A percentile compares a stretch with the other conserved stretches of the same genome.
Conservation (phyloP, 331 rosid genomes). For the Quercus phellos region DNA sequence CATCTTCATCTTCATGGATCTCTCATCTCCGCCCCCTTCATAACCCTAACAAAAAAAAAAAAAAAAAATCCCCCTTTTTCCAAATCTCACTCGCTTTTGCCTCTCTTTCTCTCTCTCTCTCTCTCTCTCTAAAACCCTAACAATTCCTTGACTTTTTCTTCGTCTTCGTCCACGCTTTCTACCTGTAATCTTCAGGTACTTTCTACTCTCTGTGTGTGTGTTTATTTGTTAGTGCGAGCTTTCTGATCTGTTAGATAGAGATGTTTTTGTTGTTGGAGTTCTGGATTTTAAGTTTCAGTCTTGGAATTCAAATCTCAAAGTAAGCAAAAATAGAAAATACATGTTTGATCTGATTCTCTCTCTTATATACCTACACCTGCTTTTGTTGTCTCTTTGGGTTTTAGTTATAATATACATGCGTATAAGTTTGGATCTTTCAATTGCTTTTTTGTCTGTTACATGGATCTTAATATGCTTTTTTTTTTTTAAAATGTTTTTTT, state of each 20-base stretch:
- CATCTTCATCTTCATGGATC: not conserved
- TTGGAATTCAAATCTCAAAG: not conserved
- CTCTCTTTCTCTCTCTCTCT: not conserved
- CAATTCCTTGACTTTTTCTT: not conserved
- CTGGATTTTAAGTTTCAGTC: not conserved
- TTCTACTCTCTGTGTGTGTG: not conserved
- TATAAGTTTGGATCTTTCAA: not conserved
- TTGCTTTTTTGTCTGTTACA: not conserved
- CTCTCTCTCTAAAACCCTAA: not conserved
- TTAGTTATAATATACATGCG: no score
- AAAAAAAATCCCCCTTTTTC: not conserved
- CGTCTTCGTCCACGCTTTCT: not conserved
- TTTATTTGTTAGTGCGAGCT: not conserved
- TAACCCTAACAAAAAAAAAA: conserved; percentile 3
- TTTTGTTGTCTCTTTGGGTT: not conserved
- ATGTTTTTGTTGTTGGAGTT: not conserved
- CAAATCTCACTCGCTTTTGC: not conserved
- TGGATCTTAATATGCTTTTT: no score
- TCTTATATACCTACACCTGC: not conserved
- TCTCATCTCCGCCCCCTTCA: not conserved
- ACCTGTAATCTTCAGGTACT: conserved; percentile 14
- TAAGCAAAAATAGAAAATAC: not conserved
- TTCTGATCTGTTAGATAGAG: not conserved
- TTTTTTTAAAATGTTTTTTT: not conserved
- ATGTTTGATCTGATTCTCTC: not conserved